Percentiles rank a stretch among this genome's conserved stretches.
Conservation (phyloP, 345 rosid species). For the Lepidium africanum region DNA sequence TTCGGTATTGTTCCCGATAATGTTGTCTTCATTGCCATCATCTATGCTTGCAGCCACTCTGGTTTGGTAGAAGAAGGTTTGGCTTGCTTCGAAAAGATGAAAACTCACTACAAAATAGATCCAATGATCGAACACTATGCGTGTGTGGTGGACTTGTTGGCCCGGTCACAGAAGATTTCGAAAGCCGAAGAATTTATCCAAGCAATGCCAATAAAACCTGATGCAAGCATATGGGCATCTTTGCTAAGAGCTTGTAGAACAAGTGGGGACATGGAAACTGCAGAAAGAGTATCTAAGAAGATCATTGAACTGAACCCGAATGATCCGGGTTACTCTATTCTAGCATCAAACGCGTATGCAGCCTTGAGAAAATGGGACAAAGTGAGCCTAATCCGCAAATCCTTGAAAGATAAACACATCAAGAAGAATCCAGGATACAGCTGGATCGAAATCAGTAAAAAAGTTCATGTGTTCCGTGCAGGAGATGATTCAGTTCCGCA, state of each 20-base stretch:
- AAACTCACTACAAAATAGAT: conserved; percentile 35
- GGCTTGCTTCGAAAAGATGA: conserved; percentile 44
- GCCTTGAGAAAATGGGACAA: conserved; percentile 52
- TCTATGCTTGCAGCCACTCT: conserved; percentile 74
- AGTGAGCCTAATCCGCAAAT: conserved; percentile 40
- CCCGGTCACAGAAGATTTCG: conserved; percentile 36
- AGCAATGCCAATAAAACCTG: conserved; percentile 49
- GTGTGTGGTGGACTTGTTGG: conserved; percentile 48
- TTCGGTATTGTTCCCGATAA: conserved; percentile 46
- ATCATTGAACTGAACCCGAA: conserved; percentile 38
- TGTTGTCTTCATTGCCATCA: conserved; percentile 46
- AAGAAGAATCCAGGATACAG: conserved; percentile 49
- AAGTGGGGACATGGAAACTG: conserved; percentile 35
- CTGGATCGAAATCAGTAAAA: conserved; percentile 44
- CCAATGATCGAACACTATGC: conserved; percentile 48
- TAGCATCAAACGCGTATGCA: conserved; percentile 51
- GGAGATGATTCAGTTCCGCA: conserved; percentile 43
- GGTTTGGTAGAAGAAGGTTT: conserved; percentile 67
- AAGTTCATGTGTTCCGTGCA: conserved; percentile 36
- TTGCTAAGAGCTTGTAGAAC: conserved; percentile 50
- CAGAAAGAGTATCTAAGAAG: conserved; percentile 35
- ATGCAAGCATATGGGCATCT: conserved; percentile 56
- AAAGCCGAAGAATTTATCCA: conserved; percentile 43
- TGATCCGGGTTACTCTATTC: conserved; percentile 47
- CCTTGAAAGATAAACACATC: conserved; percentile 35